Conservation (phyloP, 495 filamentous ascomycete species). For the Tuber brumale region DNA sequence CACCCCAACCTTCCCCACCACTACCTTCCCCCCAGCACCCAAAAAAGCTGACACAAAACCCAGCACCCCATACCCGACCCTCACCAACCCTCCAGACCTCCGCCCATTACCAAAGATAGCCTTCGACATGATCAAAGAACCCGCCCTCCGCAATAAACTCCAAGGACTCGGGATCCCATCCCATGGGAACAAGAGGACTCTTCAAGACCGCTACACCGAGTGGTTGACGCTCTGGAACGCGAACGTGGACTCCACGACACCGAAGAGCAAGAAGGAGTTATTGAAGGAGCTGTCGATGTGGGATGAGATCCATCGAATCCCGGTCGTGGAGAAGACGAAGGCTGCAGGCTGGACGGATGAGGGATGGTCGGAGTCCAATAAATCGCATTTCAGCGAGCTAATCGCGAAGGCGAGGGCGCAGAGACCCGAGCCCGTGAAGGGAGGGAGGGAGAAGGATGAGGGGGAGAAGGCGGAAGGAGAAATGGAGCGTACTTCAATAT, state of each 20-base stretch:
- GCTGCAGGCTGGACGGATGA: conserved; percentile 39
- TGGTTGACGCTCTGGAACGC: conserved; percentile 97
- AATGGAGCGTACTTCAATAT: background rate
- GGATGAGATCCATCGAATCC: conserved; percentile 63
- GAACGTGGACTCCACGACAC: conserved; percentile 75
- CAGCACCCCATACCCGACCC: conserved; percentile 9
- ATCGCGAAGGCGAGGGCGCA: conserved; percentile 60
- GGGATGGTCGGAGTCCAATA: conserved; percentile 68
- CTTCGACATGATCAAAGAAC: conserved; percentile 75
- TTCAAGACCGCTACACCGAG: conserved; percentile 79
- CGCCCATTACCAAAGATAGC: conserved; percentile 65
- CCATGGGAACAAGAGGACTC: conserved; percentile 55
- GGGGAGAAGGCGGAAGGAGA: background rate
- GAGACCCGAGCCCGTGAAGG: conserved; percentile 32
- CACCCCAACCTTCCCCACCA: conserved; percentile 48
- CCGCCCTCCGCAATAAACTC: conserved; percentile 68
- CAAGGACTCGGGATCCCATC: conserved; percentile 73
- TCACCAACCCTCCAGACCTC: background rate
- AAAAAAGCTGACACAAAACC: conserved; percentile 62
- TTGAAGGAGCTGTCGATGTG: conserved; percentile 71
- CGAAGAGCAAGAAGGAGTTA: conserved; percentile 63
- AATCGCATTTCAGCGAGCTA: conserved; percentile 63
- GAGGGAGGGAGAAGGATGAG: background rate
- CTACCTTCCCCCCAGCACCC: conserved; percentile 32
- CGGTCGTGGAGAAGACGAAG: conserved; percentile 31